Evolutionary conservation across 2,329 filamentous ascomycete genomes (phyloP).

Genomic region (Aspergillus vadensis): DNA sequence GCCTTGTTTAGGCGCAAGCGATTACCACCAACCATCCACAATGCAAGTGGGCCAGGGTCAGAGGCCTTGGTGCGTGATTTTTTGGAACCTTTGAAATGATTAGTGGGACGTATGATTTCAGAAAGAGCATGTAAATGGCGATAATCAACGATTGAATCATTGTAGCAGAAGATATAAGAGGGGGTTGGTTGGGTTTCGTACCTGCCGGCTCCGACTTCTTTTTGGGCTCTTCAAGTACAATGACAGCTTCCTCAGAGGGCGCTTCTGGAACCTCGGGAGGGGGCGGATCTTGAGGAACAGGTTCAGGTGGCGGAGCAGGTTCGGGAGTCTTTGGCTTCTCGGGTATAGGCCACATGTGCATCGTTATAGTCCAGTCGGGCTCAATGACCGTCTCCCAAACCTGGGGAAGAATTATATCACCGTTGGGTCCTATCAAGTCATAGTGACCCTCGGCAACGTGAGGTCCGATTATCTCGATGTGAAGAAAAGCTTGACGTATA

Average conservation of each 20-base stretch:
- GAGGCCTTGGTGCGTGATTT: conserved; percentile 31
- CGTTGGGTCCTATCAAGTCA: conserved; percentile 75
- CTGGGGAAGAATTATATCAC: conserved; percentile 77
- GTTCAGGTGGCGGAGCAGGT: conserved; percentile 30
- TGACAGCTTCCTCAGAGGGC: conserved; percentile 19
- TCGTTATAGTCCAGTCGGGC: conserved; percentile 72
- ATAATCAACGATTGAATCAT: not conserved
- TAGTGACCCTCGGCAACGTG: conserved; percentile 79
- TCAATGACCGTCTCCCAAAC: conserved; percentile 82
- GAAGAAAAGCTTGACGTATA: conserved; percentile 79
- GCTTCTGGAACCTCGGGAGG: conserved; percentile 22
- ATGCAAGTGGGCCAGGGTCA: conserved; percentile 42
- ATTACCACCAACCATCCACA: conserved; percentile 48
- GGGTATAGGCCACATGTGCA: conserved; percentile 67
- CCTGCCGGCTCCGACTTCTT: conserved; percentile 38
- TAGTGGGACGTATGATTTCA: not conserved
- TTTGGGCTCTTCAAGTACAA: conserved; percentile 29
- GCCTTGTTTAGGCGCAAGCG: conserved; percentile 34
- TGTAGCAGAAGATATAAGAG: too few relatives aligned
- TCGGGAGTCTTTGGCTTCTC: conserved; percentile 51
- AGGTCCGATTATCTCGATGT: conserved; percentile 73
- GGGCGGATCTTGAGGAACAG: conserved; percentile 27
- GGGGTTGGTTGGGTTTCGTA: conserved; percentile 22
- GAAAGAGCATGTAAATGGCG: not conserved
- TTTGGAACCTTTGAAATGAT: conserved; percentile 29